Base-by-base conservation (phyloP, 352 stramenopile genomes). In the Pythium dissotocum region DNA sequence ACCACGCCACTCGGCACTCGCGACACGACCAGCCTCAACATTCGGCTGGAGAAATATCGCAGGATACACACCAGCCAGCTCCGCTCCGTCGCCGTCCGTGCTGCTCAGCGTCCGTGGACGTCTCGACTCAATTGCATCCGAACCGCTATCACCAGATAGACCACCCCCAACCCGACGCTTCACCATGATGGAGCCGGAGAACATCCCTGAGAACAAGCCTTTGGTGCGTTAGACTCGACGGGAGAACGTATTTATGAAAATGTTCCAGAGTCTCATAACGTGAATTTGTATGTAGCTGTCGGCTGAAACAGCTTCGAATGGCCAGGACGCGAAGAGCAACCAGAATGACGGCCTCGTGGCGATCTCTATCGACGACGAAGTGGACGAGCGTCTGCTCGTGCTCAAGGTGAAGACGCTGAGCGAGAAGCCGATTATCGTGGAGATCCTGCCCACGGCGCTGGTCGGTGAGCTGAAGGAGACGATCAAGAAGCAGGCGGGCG, bases 391-490 rank as follows among this genome's bases (percentile, higher is more conserved):
- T 12, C 70, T 70, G 56, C 78, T 93, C 58, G 58, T 91, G 63
- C 64, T 95, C 21, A 93, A 91, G 72, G 75, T 95, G 42, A 95
- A 95, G 75, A 95, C 88, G 65, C 76, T 95, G 18, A 94, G 80
- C 51, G 88, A 95, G 63, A 95, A 94, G 77, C 86, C 88, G 36
- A 76, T 95, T 48, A 76, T 79, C 26, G 73, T 95, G 51, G 88
- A 95, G 69, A 90, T 95, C 56, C 44, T 67, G n/a, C 67, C 79
- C 1, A 82, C 68, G 13, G 83, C 84, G 21, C 81, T 69, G 2
- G 79, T 95, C 9, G 86, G 71, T 10, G 85, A 91, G 55, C 72
- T 94, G 5, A 94, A 94, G 70, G 84, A 93, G 40, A 66, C 77
- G 13, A 80, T 94, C 61, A 92, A 94, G 82, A 86, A 81, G 63